These are phyloP conservation scores for Piper betle DNA, from an alignment of 164 flowering plant genomes.

Conservation along the genomic window DNA sequence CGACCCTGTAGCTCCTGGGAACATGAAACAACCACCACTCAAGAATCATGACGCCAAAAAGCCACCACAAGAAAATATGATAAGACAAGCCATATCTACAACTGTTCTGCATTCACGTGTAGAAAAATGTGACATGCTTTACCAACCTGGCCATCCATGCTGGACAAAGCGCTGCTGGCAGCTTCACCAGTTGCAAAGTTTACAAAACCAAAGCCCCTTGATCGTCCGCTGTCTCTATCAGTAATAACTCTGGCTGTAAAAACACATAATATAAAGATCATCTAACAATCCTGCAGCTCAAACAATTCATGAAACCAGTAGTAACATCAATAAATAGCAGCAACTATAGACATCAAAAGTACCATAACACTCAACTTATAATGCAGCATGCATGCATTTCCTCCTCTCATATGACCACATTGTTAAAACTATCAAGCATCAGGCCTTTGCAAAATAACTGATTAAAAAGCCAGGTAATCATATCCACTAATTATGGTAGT, in stretches of 20 bases:
- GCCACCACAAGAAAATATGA: no score
- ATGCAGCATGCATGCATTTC: no score
- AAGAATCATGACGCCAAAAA: background rate
- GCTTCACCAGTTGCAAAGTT: constrained; percentile 26
- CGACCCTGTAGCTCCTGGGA: background rate
- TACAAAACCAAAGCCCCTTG: constrained; percentile 84
- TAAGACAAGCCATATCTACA: background rate
- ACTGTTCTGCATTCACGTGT: background rate
- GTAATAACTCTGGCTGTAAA: constrained; percentile 59
- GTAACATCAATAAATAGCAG: no score
- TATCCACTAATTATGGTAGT: no score
- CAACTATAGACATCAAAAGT: no score
- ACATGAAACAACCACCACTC: background rate
- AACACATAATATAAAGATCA: background rate
- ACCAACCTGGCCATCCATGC: constrained; percentile 77
- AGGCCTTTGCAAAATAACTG: no score
- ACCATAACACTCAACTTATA: no score
- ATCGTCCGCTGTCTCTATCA: constrained; percentile 66
- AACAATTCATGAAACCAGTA: no score
- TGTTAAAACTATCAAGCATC: no score
- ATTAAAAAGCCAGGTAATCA: no score
- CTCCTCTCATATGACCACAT: no score
- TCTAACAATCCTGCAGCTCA: no score
- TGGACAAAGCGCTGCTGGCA: constrained; percentile 40
- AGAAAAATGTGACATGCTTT: background rate